Base-by-base conservation (phyloP, 176 grass and related monocot species). In the Luzula sylvatica region DNA sequence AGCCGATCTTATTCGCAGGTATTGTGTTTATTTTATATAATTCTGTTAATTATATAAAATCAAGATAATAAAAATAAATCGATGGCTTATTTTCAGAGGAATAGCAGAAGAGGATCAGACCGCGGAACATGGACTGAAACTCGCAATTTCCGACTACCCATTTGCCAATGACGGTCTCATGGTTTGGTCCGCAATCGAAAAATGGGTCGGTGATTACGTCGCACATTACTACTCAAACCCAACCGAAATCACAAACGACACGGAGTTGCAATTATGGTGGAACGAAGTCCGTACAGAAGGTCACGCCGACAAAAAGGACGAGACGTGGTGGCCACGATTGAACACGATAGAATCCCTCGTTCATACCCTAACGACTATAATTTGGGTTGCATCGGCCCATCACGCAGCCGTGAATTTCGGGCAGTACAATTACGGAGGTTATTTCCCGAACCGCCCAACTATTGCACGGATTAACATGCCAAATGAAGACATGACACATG, bases 321-420 rank as follows among this genome's bases (percentile, higher is more conserved):
- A 61, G 11, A 52, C 70, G 2, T 74, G 83, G 69, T 88, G 89
- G 89, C 83, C 89, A 11, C 23, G 8, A 56, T 26, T 95, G 38
- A 70, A 81, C 61, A 56, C 69, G 26, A 16, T 51, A 5, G 80
- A 15, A 7, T 81, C 14, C 66, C 57, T 87, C 6, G 66, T 56
- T 3, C 73, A 72, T 28, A 65, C 73, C 41, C 73, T 95, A 22
- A 82, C 83, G 11, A 95, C 80, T 43, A 72, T 88, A 54, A 75
- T 88, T 51, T 95, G 89, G 89, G 83, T 95, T 5, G 83, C 89
- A 0, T 83, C 83, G 9, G 89, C 83, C 24, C 89, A 95, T 61
- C 83, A 85, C 51, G 76, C 83, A 3, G 80, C 89, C 0, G 80
- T 95, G 17, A 95, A 95, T 75, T 95, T 95, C 44, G 83, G 83